Percentiles rank a stretch among this genome's conserved stretches.
Evolutionary conservation across 2,329 filamentous ascomycete species (phyloP).

Genomic region (Phoma herbarum): DNA sequence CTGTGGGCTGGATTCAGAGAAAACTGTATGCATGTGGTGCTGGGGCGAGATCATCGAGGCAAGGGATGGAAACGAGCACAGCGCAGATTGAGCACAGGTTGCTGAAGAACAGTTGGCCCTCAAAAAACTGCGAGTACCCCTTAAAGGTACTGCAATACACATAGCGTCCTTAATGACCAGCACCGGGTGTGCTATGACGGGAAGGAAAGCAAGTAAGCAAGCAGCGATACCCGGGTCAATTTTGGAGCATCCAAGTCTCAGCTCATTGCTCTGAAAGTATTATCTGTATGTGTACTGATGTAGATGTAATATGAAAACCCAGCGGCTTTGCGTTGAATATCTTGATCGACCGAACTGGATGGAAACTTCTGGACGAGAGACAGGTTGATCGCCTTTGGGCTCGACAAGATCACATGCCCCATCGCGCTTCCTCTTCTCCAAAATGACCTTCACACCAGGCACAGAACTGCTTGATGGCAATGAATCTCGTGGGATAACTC

Average conservation of each 20-base stretch:
- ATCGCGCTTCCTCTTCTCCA: neutral
- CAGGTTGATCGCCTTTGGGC: too few relatives aligned
- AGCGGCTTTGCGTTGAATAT: too few relatives aligned
- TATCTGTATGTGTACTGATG: neutral
- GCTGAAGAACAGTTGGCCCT: neutral
- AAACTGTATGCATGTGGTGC: slow-evolving; percentile 20
- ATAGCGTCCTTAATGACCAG: too few relatives aligned
- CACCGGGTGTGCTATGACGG: too few relatives aligned
- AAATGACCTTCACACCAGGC: neutral
- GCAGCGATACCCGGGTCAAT: neutral
- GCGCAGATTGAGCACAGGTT: neutral
- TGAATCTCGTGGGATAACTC: neutral
- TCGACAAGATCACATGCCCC: neutral
- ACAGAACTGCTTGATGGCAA: neutral
- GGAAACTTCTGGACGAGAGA: too few relatives aligned
- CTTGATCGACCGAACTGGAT: too few relatives aligned
- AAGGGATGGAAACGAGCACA: neutral
- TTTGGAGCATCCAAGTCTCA: neutral
- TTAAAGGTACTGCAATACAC: too few relatives aligned
- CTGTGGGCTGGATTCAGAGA: neutral
- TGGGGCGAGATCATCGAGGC: slow-evolving; percentile 14
- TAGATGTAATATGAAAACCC: neutral
- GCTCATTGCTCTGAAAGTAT: neutral
- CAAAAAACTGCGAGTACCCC: too few relatives aligned
- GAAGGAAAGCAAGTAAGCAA: too few relatives aligned